phyloP scores from a whole-genome alignment of 2,329 filamentous ascomycete species.

The Aspergillus sp. region DNA sequence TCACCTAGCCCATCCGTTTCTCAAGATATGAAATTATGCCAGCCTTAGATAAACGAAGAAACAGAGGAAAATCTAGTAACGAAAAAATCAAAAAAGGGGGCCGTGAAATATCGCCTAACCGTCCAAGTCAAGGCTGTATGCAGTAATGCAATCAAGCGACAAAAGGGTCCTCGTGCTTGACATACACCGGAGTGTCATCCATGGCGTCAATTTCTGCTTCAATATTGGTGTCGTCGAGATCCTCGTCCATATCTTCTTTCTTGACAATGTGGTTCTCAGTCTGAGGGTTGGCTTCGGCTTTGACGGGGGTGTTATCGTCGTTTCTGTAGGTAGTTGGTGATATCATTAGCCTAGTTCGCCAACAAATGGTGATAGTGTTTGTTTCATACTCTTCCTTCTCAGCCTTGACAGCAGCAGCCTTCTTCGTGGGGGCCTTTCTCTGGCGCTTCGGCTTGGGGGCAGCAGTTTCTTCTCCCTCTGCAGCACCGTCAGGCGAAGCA shows the following conservation, averaged over 20 bases:
- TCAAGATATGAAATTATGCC: too few relatives aligned
- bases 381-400: not conserved
- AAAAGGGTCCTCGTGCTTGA: not conserved
- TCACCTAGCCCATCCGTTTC: too few relatives aligned
- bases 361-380: too few relatives aligned
- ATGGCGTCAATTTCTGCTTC: not conserved
- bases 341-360: not conserved
- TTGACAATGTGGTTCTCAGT: not conserved
- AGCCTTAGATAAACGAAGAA: too few relatives aligned
- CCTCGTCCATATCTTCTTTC: not conserved
- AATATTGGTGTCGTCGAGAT: not conserved
- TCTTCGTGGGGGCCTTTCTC: constrained; percentile 14
- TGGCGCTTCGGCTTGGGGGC: constrained; percentile 18
- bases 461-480: constrained; percentile 2
- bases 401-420: constrained; percentile 5
- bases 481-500: constrained; percentile 2
- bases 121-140: too few relatives aligned
- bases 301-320: not conserved
- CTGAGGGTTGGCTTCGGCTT: not conserved
- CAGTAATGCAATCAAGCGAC: not conserved
- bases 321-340: not conserved
- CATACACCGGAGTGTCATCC: not conserved
- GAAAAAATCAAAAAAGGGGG: not conserved
- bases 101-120: not conserved
- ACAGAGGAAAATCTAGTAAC: too few relatives aligned